Evolutionary conservation across 306 rosid genomes (phyloP).

Genomic region (Fragaria ananassa): DNA sequence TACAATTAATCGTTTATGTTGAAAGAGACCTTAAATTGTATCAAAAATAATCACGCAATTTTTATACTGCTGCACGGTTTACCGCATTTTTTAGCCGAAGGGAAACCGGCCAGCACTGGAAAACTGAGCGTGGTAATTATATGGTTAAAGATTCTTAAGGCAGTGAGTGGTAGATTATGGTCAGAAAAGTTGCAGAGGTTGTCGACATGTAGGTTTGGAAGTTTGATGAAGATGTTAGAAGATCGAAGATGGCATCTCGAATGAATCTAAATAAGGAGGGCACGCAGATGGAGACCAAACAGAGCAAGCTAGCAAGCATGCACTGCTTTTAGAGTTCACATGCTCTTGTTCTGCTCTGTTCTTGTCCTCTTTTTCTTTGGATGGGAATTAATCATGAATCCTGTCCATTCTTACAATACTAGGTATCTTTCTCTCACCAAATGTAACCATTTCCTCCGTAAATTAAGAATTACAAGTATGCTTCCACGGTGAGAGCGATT

Average conservation of each 20-base stretch:
- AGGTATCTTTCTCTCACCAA: not conserved
- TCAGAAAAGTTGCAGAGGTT: not conserved
- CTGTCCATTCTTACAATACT: conserved; percentile 16
- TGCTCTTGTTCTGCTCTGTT: not conserved
- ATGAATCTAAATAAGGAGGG: not conserved
- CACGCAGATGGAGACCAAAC: not conserved
- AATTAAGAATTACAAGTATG: not conserved
- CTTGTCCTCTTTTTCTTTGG: conserved; percentile 13
- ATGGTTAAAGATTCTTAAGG: not conserved
- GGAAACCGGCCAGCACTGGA: not conserved
- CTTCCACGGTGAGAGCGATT: not conserved
- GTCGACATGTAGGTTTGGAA: not conserved
- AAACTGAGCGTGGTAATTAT: not conserved
- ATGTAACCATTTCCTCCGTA: not conserved
- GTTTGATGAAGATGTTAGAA: not conserved
- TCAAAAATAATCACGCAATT: not conserved
- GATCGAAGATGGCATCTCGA: not conserved
- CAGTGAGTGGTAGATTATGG: not conserved
- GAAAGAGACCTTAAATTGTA: not conserved
- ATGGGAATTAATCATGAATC: not conserved
- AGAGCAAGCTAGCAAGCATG: conserved; percentile 4
- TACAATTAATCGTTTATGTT: too few relatives aligned
- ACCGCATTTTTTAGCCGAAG: not conserved
- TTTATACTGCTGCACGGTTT: not conserved
- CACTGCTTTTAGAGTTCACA: conserved; percentile 2